Conservation (phyloP, 176 grass and related monocot genomes). For the Puccinellia tenuiflora region DNA sequence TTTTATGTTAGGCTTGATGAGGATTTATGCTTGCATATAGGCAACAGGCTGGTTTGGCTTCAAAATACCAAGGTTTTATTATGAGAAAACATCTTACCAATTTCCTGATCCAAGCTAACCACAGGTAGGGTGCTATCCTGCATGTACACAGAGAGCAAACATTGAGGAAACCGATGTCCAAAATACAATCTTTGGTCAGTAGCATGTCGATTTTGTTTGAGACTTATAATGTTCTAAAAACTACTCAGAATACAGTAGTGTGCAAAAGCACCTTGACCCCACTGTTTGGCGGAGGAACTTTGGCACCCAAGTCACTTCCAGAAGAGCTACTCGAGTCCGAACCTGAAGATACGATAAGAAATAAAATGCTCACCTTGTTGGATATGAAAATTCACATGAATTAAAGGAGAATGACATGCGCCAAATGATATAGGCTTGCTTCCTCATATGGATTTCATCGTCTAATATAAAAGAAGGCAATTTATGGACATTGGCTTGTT, state of each 20-base stretch:
- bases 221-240: conserved; percentile 10
- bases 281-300: conserved; percentile 41
- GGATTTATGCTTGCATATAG: neutral
- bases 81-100: conserved; percentile 39
- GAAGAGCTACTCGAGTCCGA: conserved; percentile 93
- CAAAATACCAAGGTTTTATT: neutral
- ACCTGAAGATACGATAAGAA: conserved; percentile 38
- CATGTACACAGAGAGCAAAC: conserved; percentile 16
- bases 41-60: neutral
- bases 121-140: conserved; percentile 52
- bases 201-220: conserved; percentile 6
- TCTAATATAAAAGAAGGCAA: neutral
- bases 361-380: conserved; percentile 10
- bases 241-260: conserved; percentile 6
- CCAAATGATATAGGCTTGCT: neutral
- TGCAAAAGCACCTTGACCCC: conserved; percentile 52
- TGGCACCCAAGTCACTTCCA: conserved; percentile 59
- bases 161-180: conserved; percentile 23
- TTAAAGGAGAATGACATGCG: neutral
- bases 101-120: conserved; percentile 52
- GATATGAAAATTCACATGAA: conserved; percentile 1
- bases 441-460: conserved; percentile 5
- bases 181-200: conserved; percentile 6
- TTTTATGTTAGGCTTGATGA: conserved; percentile 9
- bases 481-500: neutral